Conservation (phyloP, 1,139 yeast genomes). For the Geotrichum phurueaensis region DNA sequence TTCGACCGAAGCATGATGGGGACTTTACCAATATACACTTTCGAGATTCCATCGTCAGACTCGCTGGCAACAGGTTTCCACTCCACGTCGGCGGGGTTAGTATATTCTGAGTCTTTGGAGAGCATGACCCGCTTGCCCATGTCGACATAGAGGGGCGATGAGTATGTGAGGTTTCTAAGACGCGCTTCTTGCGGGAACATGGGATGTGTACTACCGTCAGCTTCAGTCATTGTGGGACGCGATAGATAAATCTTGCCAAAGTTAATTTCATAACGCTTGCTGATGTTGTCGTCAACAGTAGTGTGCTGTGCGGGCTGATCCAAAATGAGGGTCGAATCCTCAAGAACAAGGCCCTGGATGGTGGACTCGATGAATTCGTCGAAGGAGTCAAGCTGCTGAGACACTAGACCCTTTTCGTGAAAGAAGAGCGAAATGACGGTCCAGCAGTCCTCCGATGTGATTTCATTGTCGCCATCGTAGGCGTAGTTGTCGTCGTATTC, state of each 20-base stretch:
- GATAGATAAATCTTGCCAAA: conserved; percentile 96
- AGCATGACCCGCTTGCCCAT: conserved; percentile 86
- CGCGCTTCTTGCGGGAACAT: conserved; percentile 98
- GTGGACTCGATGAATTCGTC: conserved; percentile 97
- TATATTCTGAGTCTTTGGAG: conserved; percentile 62
- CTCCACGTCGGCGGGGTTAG: conserved; percentile 49
- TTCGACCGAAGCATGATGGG: conserved; percentile 97
- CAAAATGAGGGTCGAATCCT: conserved; percentile 85
- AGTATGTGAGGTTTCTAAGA: conserved; percentile 88
- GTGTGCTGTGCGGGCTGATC: conserved; percentile 99
- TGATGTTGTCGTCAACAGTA: conserved; percentile 80
- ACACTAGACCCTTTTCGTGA: conserved; percentile 92
- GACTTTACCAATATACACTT: conserved; percentile 90
- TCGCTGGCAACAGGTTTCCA: conserved; percentile 57
- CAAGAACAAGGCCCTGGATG: conserved; percentile 93
- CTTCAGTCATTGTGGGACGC: conserved; percentile 97
- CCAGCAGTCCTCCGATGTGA: conserved; percentile 99
- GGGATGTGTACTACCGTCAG: conserved; percentile 98
- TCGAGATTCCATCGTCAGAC: conserved; percentile 55
- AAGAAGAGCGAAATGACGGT: conserved; percentile 93
- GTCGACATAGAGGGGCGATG: conserved; percentile 93
- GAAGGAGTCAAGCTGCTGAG: conserved; percentile 96
- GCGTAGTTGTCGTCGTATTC: conserved; percentile 51
- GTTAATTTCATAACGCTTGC: conserved; percentile 87
- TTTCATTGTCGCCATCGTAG: conserved; percentile 57